Evolutionary conservation across 2,329 filamentous ascomycete genomes (phyloP).

Genomic region (Sphaerostilbella broomeana): DNA sequence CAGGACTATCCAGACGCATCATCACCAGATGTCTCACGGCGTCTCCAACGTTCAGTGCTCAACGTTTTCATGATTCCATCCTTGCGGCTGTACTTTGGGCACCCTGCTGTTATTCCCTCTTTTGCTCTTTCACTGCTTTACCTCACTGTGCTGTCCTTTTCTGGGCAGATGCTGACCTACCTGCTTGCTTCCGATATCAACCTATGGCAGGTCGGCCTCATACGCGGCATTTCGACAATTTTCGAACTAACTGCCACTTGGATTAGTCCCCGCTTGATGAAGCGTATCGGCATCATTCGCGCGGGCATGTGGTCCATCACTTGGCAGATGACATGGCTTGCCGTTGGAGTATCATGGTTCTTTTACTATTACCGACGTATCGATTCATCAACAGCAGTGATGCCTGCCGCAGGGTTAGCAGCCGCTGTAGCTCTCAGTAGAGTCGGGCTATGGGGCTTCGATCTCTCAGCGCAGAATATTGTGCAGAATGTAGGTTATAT

Average conservation of each 20-base stretch:
- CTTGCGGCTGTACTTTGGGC: slow-evolving; percentile 48
- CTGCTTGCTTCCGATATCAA: slow-evolving; percentile 48
- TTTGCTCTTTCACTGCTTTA: slow-evolving; percentile 54
- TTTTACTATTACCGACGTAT: slow-evolving; percentile 37
- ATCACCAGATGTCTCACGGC: background rate
- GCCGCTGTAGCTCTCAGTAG: slow-evolving; percentile 49
- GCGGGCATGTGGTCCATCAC: slow-evolving; percentile 64
- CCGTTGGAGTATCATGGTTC: slow-evolving; percentile 31
- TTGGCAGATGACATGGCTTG: slow-evolving; percentile 57
- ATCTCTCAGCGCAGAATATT: slow-evolving; percentile 53
- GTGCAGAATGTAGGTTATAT: slow-evolving; percentile 53
- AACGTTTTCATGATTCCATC: slow-evolving; percentile 18
- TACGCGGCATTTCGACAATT: slow-evolving; percentile 45
- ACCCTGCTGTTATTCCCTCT: slow-evolving; percentile 54
- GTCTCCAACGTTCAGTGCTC: background rate
- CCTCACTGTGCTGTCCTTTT: slow-evolving; percentile 53
- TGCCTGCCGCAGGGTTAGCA: slow-evolving; percentile 43
- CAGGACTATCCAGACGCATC: background rate
- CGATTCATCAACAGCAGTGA: slow-evolving; percentile 19
- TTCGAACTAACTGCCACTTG: slow-evolving; percentile 58
- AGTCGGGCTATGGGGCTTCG: slow-evolving; percentile 55
- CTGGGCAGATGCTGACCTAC: slow-evolving; percentile 59
- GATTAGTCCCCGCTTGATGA: slow-evolving; percentile 50
- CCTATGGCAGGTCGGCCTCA: slow-evolving; percentile 44
- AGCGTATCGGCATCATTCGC: slow-evolving; percentile 50